Evolutionary conservation across 768 basidiomycete species (phyloP).

Genomic region (Lentinula raphanica): DNA sequence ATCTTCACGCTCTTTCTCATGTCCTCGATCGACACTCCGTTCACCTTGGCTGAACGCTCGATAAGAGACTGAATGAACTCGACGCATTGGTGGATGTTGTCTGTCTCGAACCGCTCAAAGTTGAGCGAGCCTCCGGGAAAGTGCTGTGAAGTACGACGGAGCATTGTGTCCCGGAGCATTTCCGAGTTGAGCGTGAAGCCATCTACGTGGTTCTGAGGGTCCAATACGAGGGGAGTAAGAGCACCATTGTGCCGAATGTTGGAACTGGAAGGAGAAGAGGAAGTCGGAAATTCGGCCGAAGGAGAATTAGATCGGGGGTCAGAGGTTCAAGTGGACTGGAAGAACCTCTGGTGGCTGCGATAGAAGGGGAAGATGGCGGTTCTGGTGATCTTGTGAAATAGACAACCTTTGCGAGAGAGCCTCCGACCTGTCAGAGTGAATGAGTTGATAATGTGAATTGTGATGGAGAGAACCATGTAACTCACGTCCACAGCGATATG

Average conservation of each 20-base stretch:
- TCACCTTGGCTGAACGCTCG: conserved; percentile 75
- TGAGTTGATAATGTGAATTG: conserved; percentile 8
- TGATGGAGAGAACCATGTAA: conserved; percentile 2
- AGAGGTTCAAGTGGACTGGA: conserved; percentile 41
- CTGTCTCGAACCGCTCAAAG: conserved; percentile 95
- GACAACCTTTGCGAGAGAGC: conserved; percentile 94
- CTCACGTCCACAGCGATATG: conserved; percentile 97
- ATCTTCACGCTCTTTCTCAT: conserved; percentile 94
- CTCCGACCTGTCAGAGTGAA: conserved; percentile 69
- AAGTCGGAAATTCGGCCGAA: conserved; percentile 23
- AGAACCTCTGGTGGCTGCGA: conserved; percentile 55
- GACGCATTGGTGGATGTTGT: conserved; percentile 79
- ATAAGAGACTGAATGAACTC: conserved; percentile 86
- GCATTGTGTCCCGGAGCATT: conserved; percentile 56
- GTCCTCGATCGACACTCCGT: conserved; percentile 81
- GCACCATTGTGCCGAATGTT: conserved; percentile 56
- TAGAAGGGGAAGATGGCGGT: conserved; percentile 72
- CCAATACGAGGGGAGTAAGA: conserved; percentile 77
- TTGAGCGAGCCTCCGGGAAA: conserved; percentile 96
- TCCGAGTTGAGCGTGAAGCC: conserved; percentile 35
- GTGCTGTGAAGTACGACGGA: conserved; percentile 70
- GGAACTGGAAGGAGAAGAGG: conserved; percentile 26
- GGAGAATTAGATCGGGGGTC: conserved; percentile 40
- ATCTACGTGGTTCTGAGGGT: conserved; percentile 35
- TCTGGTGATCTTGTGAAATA: conserved; percentile 95